These are phyloP conservation scores for Corniculantispora saksenae DNA, from an alignment of 2,329 filamentous ascomycete genomes.

Conservation along the genomic window DNA sequence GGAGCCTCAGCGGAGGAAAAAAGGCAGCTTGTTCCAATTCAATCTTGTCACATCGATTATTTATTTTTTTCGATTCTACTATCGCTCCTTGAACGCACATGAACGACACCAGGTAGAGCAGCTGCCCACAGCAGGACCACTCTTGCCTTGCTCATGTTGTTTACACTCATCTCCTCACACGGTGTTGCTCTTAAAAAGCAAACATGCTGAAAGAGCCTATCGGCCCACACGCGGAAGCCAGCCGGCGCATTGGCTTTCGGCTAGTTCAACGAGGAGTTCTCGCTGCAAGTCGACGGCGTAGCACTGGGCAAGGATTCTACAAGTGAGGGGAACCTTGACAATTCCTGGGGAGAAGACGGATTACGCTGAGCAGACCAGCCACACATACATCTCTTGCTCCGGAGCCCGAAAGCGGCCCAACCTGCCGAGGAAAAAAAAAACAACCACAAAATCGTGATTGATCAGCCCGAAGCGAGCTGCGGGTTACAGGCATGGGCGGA, in stretches of 20 bases:
- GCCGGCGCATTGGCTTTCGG: background rate
- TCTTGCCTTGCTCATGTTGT: background rate
- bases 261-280: background rate
- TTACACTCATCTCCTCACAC: background rate
- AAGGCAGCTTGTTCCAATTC: too few relatives aligned
- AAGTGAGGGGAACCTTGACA: background rate
- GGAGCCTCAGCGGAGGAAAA: too few relatives aligned
- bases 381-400: too few relatives aligned
- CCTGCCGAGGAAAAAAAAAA: background rate
- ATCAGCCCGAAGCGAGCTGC: background rate
- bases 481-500: background rate
- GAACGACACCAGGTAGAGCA: too few relatives aligned
- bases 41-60: too few relatives aligned
- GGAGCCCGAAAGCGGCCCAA: background rate
- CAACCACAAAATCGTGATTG: background rate
- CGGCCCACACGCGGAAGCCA: slow-evolving; percentile 2
- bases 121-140: background rate
- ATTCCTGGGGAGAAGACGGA: background rate
- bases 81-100: too few relatives aligned
- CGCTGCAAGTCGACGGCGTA: background rate
- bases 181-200: background rate
- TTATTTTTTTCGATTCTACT: too few relatives aligned
- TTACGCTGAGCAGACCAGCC: background rate
- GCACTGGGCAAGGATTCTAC: background rate
- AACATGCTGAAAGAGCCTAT: background rate